Base-by-base conservation (phyloP, 2,329 filamentous ascomycete genomes). In the Chaetomium strumarium region DNA sequence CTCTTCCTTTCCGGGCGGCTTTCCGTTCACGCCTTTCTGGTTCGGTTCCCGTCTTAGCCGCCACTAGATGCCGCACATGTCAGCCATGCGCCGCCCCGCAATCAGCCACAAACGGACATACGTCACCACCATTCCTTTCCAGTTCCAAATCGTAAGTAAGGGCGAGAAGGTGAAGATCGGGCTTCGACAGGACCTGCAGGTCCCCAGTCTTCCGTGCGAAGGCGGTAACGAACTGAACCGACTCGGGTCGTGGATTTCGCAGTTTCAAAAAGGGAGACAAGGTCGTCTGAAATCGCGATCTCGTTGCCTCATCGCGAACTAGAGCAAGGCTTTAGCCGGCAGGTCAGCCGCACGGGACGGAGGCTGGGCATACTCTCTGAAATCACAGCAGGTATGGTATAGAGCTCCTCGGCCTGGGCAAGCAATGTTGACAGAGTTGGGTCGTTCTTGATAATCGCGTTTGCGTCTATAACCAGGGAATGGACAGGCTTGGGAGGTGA, bases 131-230 rank as follows among this genome's bases (percentile, higher is more conserved):
- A 66, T 95, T 95, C 53, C 85, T 77, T 73, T 97, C 91, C 63
- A 88, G 87, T 63, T 97, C 92, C n/a, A 97, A 68, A 67, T 99
- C 93, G 68, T 97, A 97, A 1, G 90, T 87, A 51, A 99, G 74
- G 9, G 92, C 93, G 64, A 97, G 75, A 38, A 99, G 79, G 61
- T 95, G 87, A 55, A 97, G 75, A 82, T 99, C 93, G 1, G 90
- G 87, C 65, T 80, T 83, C 71, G 91, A 96, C 53, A 99, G 74
- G 1, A 96, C 92, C 11, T 86, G 81, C 57, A 91, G 77, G 68
- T 99, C 93, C 51, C 93, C 93, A 0, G 93, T 97, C 67, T 84
- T 86, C 50, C 88, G 81, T 41, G 93, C 88, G 73, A 97, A 97
- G 53, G 88, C 86, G 45, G 82, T 83, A 4, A 96, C 80, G 55